phyloP scores from a whole-genome alignment of 2,329 filamentous ascomycete genomes.

The Alternaria arborescens region DNA sequence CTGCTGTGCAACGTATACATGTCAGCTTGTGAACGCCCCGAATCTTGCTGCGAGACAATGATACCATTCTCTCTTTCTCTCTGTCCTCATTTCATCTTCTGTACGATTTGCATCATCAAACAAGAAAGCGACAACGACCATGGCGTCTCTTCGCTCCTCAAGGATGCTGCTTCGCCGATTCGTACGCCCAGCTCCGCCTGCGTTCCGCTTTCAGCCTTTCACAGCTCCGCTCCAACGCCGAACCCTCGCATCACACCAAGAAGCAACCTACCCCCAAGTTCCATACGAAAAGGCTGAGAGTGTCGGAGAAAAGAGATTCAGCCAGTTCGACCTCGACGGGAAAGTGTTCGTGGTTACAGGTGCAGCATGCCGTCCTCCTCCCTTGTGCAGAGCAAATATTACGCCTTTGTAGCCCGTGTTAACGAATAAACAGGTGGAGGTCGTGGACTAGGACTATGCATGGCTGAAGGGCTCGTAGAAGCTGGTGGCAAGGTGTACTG shows the following conservation, averaged over 20 bases:
- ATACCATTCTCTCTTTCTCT: not conserved
- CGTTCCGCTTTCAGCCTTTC: constrained; percentile 13
- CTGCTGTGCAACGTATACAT: constrained; percentile 5
- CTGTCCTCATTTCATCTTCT: not conserved
- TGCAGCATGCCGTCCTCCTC: constrained; percentile 69
- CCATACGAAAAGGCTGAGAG: constrained; percentile 31
- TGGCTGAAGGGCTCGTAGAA: constrained; percentile 76
- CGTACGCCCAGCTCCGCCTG: constrained; percentile 8
- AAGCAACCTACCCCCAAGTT: constrained; percentile 21
- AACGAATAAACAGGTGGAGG: constrained; percentile 66
- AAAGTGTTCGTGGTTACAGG: constrained; percentile 63
- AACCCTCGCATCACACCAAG: constrained; percentile 17
- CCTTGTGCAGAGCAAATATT: constrained; percentile 47
- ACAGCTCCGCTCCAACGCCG: constrained; percentile 15
- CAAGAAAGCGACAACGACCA: not conserved
- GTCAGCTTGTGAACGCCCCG: not conserved
- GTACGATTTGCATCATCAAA: not conserved
- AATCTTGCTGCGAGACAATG: not conserved
- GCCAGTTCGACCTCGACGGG: constrained; percentile 41
- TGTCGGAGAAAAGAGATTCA: constrained; percentile 28
- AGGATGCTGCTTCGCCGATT: constrained; percentile 16
- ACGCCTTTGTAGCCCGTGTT: constrained; percentile 41
- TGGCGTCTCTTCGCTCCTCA: constrained; percentile 23
- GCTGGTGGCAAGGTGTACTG: constrained; percentile 76
- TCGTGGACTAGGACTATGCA: constrained; percentile 73